phyloP scores from a whole-genome alignment of 169 alveolate genomes.

The Plasmodium relictum region DNA sequence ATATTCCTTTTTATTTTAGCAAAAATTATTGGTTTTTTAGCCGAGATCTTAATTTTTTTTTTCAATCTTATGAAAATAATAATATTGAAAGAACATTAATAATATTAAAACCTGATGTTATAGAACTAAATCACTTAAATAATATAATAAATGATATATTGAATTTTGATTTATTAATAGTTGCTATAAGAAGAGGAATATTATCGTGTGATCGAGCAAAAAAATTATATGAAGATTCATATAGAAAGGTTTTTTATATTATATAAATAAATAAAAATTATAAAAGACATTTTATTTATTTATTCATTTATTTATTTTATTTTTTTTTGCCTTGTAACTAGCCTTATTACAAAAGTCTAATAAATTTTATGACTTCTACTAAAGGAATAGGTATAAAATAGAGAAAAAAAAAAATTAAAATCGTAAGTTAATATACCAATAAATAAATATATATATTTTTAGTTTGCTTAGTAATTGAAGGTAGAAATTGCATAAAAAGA shows the following conservation, averaged over 20 bases:
- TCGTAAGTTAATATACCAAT: not conserved
- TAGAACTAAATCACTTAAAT: conserved; percentile 38
- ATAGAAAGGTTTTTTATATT: conserved; percentile 36
- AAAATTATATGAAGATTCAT: conserved; percentile 25
- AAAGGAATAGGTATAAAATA: conserved; percentile 59
- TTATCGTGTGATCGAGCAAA: conserved; percentile 39
- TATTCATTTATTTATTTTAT: conserved; percentile 6
- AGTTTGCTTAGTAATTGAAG: conserved; percentile 72
- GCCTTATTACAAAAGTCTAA: conserved; percentile 54
- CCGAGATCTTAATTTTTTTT: conserved; percentile 58
- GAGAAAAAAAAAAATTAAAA: conserved; percentile 3
- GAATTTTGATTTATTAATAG: conserved; percentile 56
- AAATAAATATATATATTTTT: not conserved
- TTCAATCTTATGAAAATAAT: conserved; percentile 27
- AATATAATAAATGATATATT: conserved; percentile 59
- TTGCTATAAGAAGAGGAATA: conserved; percentile 63
- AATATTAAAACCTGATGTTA: conserved; percentile 69
- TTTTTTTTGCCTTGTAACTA: conserved; percentile 7
- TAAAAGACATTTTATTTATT: not conserved
- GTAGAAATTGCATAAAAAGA: conserved; percentile 28
- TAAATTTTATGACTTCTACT: conserved; percentile 63
- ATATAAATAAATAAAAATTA: too few species aligned
- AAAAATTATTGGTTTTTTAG: conserved; percentile 71
- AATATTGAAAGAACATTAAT: conserved; percentile 54
- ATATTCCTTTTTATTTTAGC: conserved; percentile 68